These are phyloP conservation scores for Stachybotrys elegans DNA, from an alignment of 2,329 filamentous ascomycete species.

Conservation along the genomic window DNA sequence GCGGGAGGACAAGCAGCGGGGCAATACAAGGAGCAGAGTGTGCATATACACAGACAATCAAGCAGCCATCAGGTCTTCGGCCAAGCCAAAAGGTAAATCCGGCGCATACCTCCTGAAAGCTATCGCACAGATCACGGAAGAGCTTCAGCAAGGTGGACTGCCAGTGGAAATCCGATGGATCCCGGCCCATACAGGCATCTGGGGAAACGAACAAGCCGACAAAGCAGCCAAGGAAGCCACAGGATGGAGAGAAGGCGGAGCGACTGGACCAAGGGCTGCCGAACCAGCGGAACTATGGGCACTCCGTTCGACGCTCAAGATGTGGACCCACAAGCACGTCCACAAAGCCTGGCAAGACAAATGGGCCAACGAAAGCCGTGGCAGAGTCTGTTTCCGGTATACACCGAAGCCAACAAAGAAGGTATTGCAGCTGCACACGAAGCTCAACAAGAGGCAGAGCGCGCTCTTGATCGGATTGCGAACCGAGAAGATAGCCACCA, in stretches of 20 bases:
- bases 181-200: conserved; percentile 1
- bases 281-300: not conserved
- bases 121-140: not conserved
- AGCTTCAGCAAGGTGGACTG: not conserved
- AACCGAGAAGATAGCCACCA: conserved; percentile 8
- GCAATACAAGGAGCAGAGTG: conserved; percentile 1
- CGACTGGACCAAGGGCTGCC: not conserved
- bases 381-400: not conserved
- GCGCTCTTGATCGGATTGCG: conserved; percentile 3
- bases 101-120: conserved; percentile 5
- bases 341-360: not conserved
- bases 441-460: conserved; percentile 6
- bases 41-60: conserved; percentile 7
- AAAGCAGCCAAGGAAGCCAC: not conserved
- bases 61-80: conserved; percentile 4
- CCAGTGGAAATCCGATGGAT: conserved; percentile 3
- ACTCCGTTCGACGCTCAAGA: not conserved
- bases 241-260: not conserved
- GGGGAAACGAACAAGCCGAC: conserved; percentile 5
- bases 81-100: conserved; percentile 4
- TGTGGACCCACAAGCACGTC: not conserved
- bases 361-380: not conserved
- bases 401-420: conserved; percentile 2
- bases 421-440: conserved; percentile 3
- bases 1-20: not conserved